Base-by-base conservation (phyloP, 768 basidiomycete genomes). In the Amanita muscaria region DNA sequence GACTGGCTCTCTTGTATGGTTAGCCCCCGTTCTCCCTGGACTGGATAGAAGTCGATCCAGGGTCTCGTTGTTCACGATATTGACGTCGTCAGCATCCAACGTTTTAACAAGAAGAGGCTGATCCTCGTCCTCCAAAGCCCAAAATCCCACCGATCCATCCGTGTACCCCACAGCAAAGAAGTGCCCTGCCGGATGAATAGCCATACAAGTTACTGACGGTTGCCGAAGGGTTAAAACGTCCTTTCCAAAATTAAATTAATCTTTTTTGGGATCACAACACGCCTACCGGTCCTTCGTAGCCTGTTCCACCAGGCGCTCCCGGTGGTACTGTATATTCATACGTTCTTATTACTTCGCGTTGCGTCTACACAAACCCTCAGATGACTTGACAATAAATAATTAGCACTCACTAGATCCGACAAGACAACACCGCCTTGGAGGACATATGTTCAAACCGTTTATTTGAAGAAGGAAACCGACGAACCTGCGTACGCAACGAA, bases 121-220 rank as follows among this genome's bases (percentile, higher is more conserved):
- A 46, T 83, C 80, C 49, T 83, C 74, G 51, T 92, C 88, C 35
- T 85, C 80, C 2, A 81, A 64, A 1, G 85, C 80, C 83, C 88
- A 91, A 58, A 92, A 87, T 4, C 82, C 77, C 24, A 94, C 72
- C 40, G 77, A 80, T 6, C 91, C 89, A 59, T 94, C 91, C 14
- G 77, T 69, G 56, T 92, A 75, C 0, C 91, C 90, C 10, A 78
- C 81, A 16, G 76, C 86, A 48, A 94, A 83, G 48, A 88, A 70
- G 48, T 88, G 80, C 1, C 68, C 83, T 27, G 81, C 66, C 4
- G 88, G 87, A 57, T 91, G 80, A 50, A 90, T 68, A 3, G 82
- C 69, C 3, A 91, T 50, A 22, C 77, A 74, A 0, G 83, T 88
- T 5, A 86, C 83, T n/a, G 69, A 64, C 1, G 81, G 77, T 31